These are phyloP conservation scores for Chionographis japonica DNA, from an alignment of 106 monocot species.

Conservation along the genomic window DNA sequence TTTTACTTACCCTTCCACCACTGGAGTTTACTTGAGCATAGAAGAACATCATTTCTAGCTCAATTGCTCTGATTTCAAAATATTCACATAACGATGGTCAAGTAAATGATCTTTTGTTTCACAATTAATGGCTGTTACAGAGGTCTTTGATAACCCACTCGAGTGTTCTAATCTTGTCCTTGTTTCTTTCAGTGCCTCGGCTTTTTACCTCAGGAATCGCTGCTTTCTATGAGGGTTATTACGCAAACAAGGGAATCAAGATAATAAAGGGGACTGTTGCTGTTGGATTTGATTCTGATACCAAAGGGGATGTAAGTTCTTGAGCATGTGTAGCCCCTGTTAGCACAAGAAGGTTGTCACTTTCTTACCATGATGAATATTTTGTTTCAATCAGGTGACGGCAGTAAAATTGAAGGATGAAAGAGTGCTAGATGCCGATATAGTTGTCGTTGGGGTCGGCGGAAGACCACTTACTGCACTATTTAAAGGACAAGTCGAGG, in stretches of 20 bases:
- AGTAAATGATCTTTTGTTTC: not conserved
- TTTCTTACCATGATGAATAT: not conserved
- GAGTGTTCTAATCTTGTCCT: not conserved
- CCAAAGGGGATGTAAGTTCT: conserved; percentile 49
- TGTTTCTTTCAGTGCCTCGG: conserved; percentile 70
- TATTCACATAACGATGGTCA: too few species aligned
- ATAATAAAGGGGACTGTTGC: conserved; percentile 60
- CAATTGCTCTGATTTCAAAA: too few species aligned
- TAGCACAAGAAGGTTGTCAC: too few species aligned
- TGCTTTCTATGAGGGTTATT: conserved; percentile 73
- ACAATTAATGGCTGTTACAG: too few species aligned
- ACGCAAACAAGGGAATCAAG: conserved; percentile 59
- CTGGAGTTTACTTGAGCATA: too few species aligned
- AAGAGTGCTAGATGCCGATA: conserved; percentile 64
- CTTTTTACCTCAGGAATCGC: conserved; percentile 91
- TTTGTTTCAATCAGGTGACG: conserved; percentile 38
- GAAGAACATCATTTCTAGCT: too few species aligned
- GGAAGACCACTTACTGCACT: conserved; percentile 53
- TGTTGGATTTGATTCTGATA: conserved; percentile 60
- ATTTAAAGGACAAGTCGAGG: conserved; percentile 69
- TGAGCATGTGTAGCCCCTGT: not conserved
- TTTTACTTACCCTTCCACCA: conserved; percentile 7
- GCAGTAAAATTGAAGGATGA: conserved; percentile 67
- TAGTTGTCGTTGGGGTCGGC: conserved; percentile 75
- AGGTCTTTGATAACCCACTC: not conserved